Evolutionary conservation across 495 filamentous ascomycete genomes (phyloP), one percentile per base, ranked within the genome.

Genomic region (Neurospora sp.): DNA sequence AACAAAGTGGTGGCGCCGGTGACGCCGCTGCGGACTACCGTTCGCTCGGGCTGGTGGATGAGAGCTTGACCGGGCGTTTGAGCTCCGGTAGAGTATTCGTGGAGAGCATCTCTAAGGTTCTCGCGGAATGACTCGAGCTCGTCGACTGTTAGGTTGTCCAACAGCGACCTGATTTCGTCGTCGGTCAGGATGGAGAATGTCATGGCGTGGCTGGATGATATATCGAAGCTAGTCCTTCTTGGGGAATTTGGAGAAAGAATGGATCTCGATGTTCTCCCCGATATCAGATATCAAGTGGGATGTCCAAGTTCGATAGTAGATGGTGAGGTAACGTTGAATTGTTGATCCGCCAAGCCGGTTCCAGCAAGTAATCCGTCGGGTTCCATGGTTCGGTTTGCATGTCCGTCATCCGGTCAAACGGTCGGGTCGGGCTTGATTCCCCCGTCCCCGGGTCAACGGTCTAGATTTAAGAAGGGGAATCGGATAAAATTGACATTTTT

Each of bases 1-100:
- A 97, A 96, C 39, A 98, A 85, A 0, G 92, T 97, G 4, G 92
- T 96, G 54, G 89, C 88, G 44, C 93, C 91, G 84, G 93, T 91
- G 27, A 83, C 85, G 4, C 85, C 70, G 39, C 87, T 82, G 59
- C 89, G 88, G 69, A 95, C 87, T 0, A 90, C 87, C 0, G 92
- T 92, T 69, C 95, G 88, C 72, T 89, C 88, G 0, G 95, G 94
- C 78, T 97, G 93, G 72, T 92, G 91, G 39, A 86, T 84, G 4
- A 88, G 69, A 37, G 77, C 81, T 54, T 83, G 80, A 20, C 75
- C 73, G 48, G 77, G 72, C 23, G 86, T 84, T 73, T 90, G 86
- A 2, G 86, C 90, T 5, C 89, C 89, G 10, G 90, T 92, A 0
- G 93, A 94, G 79, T 96, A 96, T 75, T 93, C 91, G 73, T 94